A percentile compares a stretch with the other conserved stretches of the same genome.
phyloP scores from a whole-genome alignment of 176 grass and related monocot genomes.

The Elaeis guineensis region DNA sequence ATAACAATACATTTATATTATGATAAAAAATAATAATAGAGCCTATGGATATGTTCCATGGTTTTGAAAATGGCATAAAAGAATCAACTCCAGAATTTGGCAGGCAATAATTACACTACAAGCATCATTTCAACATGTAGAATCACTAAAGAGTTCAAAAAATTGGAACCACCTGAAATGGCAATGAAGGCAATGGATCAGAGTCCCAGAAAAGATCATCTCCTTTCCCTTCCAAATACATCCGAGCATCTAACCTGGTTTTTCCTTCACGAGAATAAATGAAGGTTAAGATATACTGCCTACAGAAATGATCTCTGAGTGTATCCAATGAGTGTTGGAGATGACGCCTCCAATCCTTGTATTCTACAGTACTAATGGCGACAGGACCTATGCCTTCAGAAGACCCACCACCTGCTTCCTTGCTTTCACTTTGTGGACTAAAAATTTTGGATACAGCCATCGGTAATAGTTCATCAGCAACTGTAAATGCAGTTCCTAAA shows the following conservation, averaged over 20 bases:
- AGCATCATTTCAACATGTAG: background rate
- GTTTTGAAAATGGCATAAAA: too few species aligned
- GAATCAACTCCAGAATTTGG: too few species aligned
- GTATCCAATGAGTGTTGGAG: constrained; percentile 82
- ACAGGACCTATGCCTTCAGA: constrained; percentile 44
- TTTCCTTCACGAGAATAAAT: constrained; percentile 94
- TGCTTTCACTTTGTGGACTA: constrained; percentile 52
- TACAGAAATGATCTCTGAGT: constrained; percentile 91
- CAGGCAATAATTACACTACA: too few species aligned
- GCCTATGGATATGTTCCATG: too few species aligned
- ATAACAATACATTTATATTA: too few species aligned
- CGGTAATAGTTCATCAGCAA: constrained; percentile 82
- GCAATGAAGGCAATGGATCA: constrained; percentile 73
- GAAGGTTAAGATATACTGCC: constrained; percentile 90
- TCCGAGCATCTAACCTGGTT: constrained; percentile 83
- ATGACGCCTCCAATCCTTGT: constrained; percentile 88
- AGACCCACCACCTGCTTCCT: constrained; percentile 42
- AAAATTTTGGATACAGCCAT: constrained; percentile 66
- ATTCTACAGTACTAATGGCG: constrained; percentile 43
- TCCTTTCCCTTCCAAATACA: constrained; percentile 68
- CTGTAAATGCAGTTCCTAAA: constrained; percentile 59
- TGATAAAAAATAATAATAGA: too few species aligned
- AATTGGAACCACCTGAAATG: constrained; percentile 81
- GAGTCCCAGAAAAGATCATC: constrained; percentile 74
- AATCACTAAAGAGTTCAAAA: constrained; percentile 12